Evolutionary conservation across 257 asterid species (phyloP), one percentile per base, ranked within the genome.

Genomic region (Dorcoceras hygrometricum): DNA sequence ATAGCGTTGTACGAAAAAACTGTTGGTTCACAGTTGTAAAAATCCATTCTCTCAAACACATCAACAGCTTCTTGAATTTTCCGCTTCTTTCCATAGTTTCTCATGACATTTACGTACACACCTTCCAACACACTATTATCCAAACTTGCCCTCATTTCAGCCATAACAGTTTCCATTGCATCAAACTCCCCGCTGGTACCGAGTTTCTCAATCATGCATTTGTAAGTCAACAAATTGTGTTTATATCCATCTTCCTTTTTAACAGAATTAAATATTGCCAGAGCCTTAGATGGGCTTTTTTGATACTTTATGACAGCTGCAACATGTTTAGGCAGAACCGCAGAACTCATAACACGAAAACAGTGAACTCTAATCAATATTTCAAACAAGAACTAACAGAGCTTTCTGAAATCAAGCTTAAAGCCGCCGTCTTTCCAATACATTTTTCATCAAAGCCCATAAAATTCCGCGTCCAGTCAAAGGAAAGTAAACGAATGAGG

Each of bases 11-110:
- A 84, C 1, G 99, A 85, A 46, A 50, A 78, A 29, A 88, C 81
- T 0, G 92, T 83, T 0, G 92, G 95, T 62, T 85, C 81, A 67
- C 97, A 93, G n/a, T 80, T 73, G 78, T 85, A 93, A 66, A 93
- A 90, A 57, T 90, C 96, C 99, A 90, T 90, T 75, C 95, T 85
- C 71, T 93, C 96, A 59, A 93, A 93, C 80, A 93, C 87, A 77
- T 86, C 62, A 36, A 84, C 93, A 0, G 97, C 96, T 53, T 85
- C 89, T 73, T 90, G 92, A 77, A 90, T 68, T 76, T 71, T 90
- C 58, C 80, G 82, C 56, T 76, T 86, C 84, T 78, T 83, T 6
- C 96, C 99, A 73, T 93, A 93, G 71, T 72, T 85, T 73, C 84
- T 85, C 81, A 93, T 88, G 18, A 81, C 90, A 76, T 78, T 67